Evolutionary conservation across 306 rosid genomes (phyloP), one percentile per base, ranked within the genome.

Genomic region (Cicer pinnatifidum): DNA sequence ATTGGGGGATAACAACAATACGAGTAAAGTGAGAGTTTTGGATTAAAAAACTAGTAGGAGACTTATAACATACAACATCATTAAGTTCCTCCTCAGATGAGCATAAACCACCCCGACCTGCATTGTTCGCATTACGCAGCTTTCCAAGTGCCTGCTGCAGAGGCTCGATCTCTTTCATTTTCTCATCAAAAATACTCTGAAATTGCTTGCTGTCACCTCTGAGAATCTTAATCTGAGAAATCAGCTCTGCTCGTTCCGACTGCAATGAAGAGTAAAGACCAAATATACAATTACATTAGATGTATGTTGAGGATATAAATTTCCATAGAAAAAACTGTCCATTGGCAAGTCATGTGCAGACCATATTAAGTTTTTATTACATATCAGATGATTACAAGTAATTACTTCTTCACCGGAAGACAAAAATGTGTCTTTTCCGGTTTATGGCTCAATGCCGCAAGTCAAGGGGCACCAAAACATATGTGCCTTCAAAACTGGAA

Each of bases 21-120:
- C 47, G 67, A 57, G 35, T 0, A 70, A 79, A 75, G 38, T 17
- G 77, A 60, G 17, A 76, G 80, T 56, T 28, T 62, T 65, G 60
- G 23, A 67, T 58, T 50, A 71, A 77, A 2, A 84, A 66, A 69
- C 54, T 45, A 37, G 70, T 23, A 57, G 39, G 63, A 57, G 57
- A 76, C 6, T 33, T 35, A 3, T 33, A 69, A 83, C 90, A 72
- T 86, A 95, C 99, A 11, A 81, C 11, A 37, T 77, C 78, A 23
- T 95, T 88, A 39, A 95, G 97, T 84, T 95, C 99, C 76, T 82
- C 92, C 89, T 91, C 99, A 10, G 99, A 91, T 73, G 96, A 89
- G 78, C 96, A 91, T 69, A 95, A 37, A 82, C 93, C 91, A 72
- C 80, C 86, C 47, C 89, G 90, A 38, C 86, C 93, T 0, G 77